phyloP scores from a whole-genome alignment of 805 yeast genomes.

The Cyberlindnera maclurae region DNA sequence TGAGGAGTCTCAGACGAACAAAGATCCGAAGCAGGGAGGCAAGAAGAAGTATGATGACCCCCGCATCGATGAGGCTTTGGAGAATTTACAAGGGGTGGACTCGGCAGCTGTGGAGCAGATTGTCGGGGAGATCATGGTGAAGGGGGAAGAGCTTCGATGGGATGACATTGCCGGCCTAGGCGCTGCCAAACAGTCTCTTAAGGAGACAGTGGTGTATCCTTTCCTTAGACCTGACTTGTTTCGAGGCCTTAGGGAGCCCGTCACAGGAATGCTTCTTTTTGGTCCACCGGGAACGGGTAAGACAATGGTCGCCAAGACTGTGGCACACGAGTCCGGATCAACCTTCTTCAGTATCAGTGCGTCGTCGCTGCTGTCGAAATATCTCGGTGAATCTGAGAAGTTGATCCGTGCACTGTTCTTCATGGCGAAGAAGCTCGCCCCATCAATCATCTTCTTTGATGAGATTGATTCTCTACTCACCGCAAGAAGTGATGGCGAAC shows the following conservation, averaged over 20 bases:
- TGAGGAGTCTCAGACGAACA: not conserved
- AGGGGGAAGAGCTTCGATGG: constrained; percentile 91
- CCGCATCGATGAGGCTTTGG: constrained; percentile 24
- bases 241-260: constrained; percentile 87
- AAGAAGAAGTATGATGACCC: constrained; percentile 15
- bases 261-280: constrained; percentile 89
- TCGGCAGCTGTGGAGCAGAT: constrained; percentile 74
- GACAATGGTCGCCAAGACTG: constrained; percentile 95
- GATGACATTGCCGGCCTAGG: constrained; percentile 92
- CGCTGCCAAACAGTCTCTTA: constrained; percentile 78
- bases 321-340: constrained; percentile 89
- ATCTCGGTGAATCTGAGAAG: constrained; percentile 90
- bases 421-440: constrained; percentile 78
- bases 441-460: constrained; percentile 91
- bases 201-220: constrained; percentile 95
- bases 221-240: constrained; percentile 90
- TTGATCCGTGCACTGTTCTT: constrained; percentile 82
- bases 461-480: constrained; percentile 90
- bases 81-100: constrained; percentile 60
- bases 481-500: constrained; percentile 67
- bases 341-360: constrained; percentile 91
- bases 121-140: constrained; percentile 77
- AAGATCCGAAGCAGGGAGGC: constrained; percentile 1
- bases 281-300: constrained; percentile 99
- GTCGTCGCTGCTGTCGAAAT: constrained; percentile 80